These are phyloP conservation scores for Tephrocybe sp. DNA, from an alignment of 768 basidiomycete genomes.

Conservation along the genomic window DNA sequence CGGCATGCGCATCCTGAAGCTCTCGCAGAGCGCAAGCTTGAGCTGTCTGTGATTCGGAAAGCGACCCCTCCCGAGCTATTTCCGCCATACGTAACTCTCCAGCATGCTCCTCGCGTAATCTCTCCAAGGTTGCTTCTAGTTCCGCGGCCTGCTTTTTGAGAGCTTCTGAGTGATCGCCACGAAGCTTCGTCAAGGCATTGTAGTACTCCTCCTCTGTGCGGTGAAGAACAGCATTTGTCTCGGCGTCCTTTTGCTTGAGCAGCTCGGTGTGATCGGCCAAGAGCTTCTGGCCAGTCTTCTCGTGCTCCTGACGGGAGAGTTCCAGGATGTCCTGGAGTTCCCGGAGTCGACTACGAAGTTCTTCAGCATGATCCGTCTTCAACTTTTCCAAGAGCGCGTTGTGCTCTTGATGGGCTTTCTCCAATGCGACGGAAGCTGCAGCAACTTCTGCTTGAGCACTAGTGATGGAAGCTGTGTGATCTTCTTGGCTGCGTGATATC, in stretches of 20 bases:
- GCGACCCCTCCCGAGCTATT: slow-evolving; percentile 68
- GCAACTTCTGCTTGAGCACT: slow-evolving; percentile 44
- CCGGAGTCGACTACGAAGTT: slow-evolving; percentile 49
- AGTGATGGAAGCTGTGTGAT: slow-evolving; percentile 41
- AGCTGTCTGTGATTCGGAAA: slow-evolving; percentile 72
- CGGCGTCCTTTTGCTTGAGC: slow-evolving; percentile 61
- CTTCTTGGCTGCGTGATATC: slow-evolving; percentile 45
- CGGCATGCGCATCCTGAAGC: slow-evolving; percentile 71
- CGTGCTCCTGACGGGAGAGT: slow-evolving; percentile 52
- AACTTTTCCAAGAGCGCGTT: slow-evolving; percentile 59
- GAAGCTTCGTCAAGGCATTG: slow-evolving; percentile 73
- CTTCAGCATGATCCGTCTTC: slow-evolving; percentile 49
- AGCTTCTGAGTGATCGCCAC: slow-evolving; percentile 65
- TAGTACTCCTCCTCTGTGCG: slow-evolving; percentile 82
- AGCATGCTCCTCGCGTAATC: slow-evolving; percentile 74
- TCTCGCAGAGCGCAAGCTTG: slow-evolving; percentile 58
- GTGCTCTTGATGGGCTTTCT: slow-evolving; percentile 54
- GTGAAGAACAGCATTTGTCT: slow-evolving; percentile 53
- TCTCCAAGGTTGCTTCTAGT: slow-evolving; percentile 58
- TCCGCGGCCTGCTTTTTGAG: slow-evolving; percentile 63
- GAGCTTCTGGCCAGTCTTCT: slow-evolving; percentile 44
- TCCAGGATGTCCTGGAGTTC: slow-evolving; percentile 53
- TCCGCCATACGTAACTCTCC: slow-evolving; percentile 71
- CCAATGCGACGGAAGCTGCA: slow-evolving; percentile 37
- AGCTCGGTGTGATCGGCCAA: slow-evolving; percentile 51